Percentiles rank a stretch among this genome's conserved stretches.
phyloP scores from a whole-genome alignment of 1,284 basidiomycete genomes.

The Hymenochaete sp. region DNA sequence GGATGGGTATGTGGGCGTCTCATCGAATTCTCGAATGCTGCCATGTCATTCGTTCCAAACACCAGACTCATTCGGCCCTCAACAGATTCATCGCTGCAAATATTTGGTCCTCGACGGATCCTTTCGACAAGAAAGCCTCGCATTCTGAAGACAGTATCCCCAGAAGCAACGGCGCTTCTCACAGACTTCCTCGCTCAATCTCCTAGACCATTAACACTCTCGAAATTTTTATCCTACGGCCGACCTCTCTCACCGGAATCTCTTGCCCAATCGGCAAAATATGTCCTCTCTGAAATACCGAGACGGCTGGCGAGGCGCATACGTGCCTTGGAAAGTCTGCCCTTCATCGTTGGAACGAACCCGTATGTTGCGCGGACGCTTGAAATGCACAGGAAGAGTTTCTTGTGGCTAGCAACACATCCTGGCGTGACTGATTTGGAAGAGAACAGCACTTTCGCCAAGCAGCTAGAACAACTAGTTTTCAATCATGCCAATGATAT shows the following conservation, averaged over 20 bases:
- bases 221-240: constrained; percentile 63
- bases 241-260: constrained; percentile 62
- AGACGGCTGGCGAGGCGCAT: constrained; percentile 64
- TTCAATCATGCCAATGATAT: constrained; percentile 80
- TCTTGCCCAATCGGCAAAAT: constrained; percentile 58
- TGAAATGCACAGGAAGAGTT: constrained; percentile 66
- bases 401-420: constrained; percentile 64
- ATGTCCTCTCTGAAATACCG: constrained; percentile 66
- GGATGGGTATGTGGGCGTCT: no score
- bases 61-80: no score
- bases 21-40: no score
- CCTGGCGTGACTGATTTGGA: constrained; percentile 56
- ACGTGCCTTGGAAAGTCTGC: constrained; percentile 59
- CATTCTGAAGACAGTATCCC: constrained; percentile 25
- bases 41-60: no score
- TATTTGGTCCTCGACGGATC: background rate
- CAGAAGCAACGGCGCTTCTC: constrained; percentile 42
- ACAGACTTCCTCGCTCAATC: constrained; percentile 45
- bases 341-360: constrained; percentile 86
- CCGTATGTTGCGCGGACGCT: constrained; percentile 76
- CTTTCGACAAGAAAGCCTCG: constrained; percentile 15
- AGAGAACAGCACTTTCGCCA: constrained; percentile 64
- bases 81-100: background rate
- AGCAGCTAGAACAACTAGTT: constrained; percentile 63
- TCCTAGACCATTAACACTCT: constrained; percentile 58